phyloP scores from a whole-genome alignment of 2,329 filamentous ascomycete genomes.

The Fusarium chlamydosporum region DNA sequence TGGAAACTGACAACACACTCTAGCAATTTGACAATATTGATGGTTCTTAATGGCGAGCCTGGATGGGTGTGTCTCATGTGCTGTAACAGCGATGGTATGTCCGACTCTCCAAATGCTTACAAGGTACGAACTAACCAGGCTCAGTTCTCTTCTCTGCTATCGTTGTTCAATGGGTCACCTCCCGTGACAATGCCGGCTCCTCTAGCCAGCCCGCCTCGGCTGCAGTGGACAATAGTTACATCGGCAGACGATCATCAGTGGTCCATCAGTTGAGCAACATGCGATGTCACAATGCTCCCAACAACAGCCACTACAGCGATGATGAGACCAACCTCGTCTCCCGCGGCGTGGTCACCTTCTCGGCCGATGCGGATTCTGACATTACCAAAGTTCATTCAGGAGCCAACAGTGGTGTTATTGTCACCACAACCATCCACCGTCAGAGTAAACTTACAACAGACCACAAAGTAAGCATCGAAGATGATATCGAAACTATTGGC shows the following conservation, averaged over 20 bases:
- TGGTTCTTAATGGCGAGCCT: constrained; percentile 71
- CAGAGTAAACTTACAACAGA: constrained; percentile 51
- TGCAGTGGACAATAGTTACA: constrained; percentile 29
- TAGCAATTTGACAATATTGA: constrained; percentile 71
- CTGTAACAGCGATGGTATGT: constrained; percentile 73
- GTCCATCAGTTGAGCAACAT: constrained; percentile 18
- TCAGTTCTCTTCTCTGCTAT: constrained; percentile 72
- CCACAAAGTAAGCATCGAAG: constrained; percentile 20
- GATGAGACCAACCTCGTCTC: constrained; percentile 50
- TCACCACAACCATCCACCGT: constrained; percentile 58
- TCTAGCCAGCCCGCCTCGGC: constrained; percentile 43
- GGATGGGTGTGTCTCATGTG: constrained; percentile 76
- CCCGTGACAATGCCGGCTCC: constrained; percentile 60
- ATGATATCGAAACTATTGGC: constrained; percentile 24
- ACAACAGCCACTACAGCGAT: constrained; percentile 41
- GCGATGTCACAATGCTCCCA: constrained; percentile 27
- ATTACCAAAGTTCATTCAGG: constrained; percentile 39
- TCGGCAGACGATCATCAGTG: constrained; percentile 22
- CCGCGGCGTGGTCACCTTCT: constrained; percentile 38
- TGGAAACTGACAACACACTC: constrained; percentile 13
- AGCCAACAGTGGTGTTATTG: constrained; percentile 50
- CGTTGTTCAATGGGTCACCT: constrained; percentile 74
- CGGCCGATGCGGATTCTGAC: constrained; percentile 42
- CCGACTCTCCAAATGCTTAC: background rate
- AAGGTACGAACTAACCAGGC: constrained; percentile 2